A percentile compares a stretch with the other conserved stretches of the same genome.
These are phyloP conservation scores for Gaeumannomyces sp. DNA, from an alignment of 2,329 filamentous ascomycete species.

Conservation along the genomic window DNA sequence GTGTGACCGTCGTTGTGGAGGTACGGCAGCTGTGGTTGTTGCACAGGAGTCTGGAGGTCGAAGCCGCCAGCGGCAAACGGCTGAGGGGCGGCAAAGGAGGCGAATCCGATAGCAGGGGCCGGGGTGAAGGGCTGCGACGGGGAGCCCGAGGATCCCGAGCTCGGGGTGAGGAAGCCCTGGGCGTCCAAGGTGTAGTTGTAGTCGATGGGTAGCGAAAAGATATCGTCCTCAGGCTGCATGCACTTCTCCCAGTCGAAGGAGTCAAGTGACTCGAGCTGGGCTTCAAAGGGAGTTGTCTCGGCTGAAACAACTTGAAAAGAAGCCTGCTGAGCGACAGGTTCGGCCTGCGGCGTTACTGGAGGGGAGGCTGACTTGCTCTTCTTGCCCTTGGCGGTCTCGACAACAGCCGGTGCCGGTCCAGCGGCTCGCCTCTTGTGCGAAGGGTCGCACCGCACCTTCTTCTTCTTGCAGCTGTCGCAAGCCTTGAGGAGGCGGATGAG, in stretches of 20 bases:
- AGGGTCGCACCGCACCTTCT: constrained; percentile 59
- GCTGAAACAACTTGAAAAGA: constrained; percentile 6
- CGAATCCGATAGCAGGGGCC: constrained; percentile 2
- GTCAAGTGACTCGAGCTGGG: constrained; percentile 14
- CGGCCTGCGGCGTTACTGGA: constrained; percentile 16
- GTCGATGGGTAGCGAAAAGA: constrained; percentile 26
- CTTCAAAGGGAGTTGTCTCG: constrained; percentile 11
- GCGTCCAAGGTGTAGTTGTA: constrained; percentile 42
- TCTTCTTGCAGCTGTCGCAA: constrained; percentile 55
- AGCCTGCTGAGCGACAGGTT: constrained; percentile 10
- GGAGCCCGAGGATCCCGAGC: constrained; percentile 24
- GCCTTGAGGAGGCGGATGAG: constrained; percentile 63
- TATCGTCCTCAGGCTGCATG: constrained; percentile 36
- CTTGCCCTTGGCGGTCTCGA: constrained; percentile 33
- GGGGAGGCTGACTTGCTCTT: constrained; percentile 29
- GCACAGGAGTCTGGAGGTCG: constrained; percentile 10
- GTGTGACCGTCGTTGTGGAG: constrained; percentile 29
- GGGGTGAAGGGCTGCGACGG: constrained; percentile 25
- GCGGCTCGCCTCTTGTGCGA: constrained; percentile 47
- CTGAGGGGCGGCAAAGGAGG: not conserved
- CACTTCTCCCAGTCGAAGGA: constrained; percentile 32
- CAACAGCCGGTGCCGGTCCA: constrained; percentile 25
- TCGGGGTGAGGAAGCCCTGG: constrained; percentile 35
- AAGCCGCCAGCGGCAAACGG: constrained; percentile 14
- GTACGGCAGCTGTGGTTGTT: constrained; percentile 30